Evolutionary conservation across 306 rosid genomes (phyloP).

Genomic region (Aeschynomene evenia): DNA sequence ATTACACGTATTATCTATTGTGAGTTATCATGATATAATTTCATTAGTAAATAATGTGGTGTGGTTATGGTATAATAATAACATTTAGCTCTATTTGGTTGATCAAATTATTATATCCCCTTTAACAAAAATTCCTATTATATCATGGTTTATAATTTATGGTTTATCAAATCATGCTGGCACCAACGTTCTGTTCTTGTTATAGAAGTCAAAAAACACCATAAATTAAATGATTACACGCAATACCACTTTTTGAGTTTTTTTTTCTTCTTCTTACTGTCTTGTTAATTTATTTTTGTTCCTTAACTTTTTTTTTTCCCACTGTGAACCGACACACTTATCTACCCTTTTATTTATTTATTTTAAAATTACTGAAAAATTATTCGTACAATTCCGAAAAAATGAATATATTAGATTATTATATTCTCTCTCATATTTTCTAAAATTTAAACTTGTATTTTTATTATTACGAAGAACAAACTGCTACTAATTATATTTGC

Average conservation of each 20-base stretch:
- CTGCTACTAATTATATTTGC: no score
- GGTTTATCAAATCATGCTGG: neutral
- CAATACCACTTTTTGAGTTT: neutral
- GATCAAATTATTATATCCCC: constrained; percentile 30
- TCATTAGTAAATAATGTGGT: constrained; percentile 24
- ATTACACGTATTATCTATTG: no score
- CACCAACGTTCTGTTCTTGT: neutral
- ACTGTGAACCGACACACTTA: neutral
- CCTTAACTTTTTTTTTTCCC: neutral
- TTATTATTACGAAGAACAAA: no score
- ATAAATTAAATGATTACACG: neutral
- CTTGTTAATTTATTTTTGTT: no score
- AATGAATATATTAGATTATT: no score
- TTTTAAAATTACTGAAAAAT: no score
- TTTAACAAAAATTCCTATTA: neutral
- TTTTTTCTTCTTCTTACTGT: no score
- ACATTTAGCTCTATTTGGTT: constrained; percentile 14
- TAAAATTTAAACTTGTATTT: no score
- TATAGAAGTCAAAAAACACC: constrained; percentile 17
- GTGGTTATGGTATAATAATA: constrained; percentile 4
- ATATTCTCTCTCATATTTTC: no score
- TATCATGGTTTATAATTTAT: neutral
- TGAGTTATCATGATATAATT: no score
- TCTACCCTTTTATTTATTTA: neutral
- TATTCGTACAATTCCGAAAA: no score